Conservation (phyloP, 2,329 filamentous ascomycete genomes). For the Alternaria arborescens region DNA sequence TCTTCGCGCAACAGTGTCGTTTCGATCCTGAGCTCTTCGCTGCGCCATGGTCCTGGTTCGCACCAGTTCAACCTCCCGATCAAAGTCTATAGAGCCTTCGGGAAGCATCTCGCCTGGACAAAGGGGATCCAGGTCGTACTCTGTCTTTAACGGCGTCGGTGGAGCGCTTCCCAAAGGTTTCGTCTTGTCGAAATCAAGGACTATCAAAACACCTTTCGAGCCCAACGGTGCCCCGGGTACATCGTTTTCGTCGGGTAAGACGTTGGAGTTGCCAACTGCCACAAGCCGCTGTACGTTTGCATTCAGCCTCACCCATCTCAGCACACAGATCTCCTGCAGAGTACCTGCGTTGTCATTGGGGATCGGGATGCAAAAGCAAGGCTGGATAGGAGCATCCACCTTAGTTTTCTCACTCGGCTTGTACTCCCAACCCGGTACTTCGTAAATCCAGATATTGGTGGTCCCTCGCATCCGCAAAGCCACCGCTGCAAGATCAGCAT, state of each 20-base stretch:
- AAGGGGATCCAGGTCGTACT: constrained; percentile 50
- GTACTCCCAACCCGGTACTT: constrained; percentile 49
- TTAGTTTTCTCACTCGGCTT: constrained; percentile 37
- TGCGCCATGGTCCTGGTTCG: constrained; percentile 50
- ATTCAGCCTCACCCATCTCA: constrained; percentile 48
- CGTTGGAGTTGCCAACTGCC: constrained; percentile 49
- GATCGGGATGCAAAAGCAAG: constrained; percentile 50
- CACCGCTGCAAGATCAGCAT: constrained; percentile 50
- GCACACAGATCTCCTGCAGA: constrained; percentile 48
- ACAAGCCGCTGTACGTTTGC: constrained; percentile 47
- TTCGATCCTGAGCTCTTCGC: constrained; percentile 43
- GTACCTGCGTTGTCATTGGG: constrained; percentile 41
- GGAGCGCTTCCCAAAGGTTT: constrained; percentile 31
- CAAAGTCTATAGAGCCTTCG: constrained; percentile 53
- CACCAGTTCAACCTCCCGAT: constrained; percentile 52
- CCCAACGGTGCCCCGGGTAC: constrained; percentile 39
- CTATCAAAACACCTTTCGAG: constrained; percentile 49
- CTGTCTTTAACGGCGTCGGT: constrained; percentile 40
- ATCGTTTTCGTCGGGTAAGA: constrained; percentile 31
- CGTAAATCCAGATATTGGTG: constrained; percentile 52
- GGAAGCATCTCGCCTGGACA: constrained; percentile 50
- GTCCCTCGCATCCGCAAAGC: constrained; percentile 50
- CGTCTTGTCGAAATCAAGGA: constrained; percentile 51
- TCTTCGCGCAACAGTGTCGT: constrained; percentile 28
- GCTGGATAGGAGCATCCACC: constrained; percentile 46